phyloP scores from a whole-genome alignment of 345 rosid genomes.

The Euphorbia peplus region DNA sequence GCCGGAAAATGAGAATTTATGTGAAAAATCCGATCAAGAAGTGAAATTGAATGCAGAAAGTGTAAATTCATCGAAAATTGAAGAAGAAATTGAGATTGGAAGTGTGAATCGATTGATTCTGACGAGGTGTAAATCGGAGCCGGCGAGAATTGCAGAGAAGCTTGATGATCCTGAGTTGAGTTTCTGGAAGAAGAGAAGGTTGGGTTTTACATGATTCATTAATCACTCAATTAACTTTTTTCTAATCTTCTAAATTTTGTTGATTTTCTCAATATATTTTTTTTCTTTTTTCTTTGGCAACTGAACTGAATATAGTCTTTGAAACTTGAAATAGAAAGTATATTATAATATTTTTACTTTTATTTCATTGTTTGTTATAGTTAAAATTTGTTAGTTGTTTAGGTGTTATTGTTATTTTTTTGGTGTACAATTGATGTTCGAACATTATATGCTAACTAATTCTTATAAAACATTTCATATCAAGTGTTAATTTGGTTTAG shows the following conservation, averaged over 20 bases:
- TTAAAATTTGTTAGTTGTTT: no score
- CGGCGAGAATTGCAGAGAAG: slow-evolving; percentile 62
- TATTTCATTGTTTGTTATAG: no score
- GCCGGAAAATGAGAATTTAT: slow-evolving; percentile 30
- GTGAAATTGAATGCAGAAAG: slow-evolving; percentile 25
- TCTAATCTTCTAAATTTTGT: background rate
- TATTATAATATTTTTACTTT: background rate
- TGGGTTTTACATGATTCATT: slow-evolving; percentile 53
- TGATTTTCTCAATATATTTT: background rate
- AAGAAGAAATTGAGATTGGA: slow-evolving; percentile 6
- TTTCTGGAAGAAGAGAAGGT: slow-evolving; percentile 53
- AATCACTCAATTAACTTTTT: slow-evolving; percentile 8
- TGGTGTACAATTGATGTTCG: no score
- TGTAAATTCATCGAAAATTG: slow-evolving; percentile 23
- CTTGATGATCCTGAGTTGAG: slow-evolving; percentile 44
- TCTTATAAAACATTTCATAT: no score
- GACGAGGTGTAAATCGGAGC: slow-evolving; percentile 82
- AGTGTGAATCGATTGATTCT: slow-evolving; percentile 43
- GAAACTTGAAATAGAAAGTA: slow-evolving; percentile 2
- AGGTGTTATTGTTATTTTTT: no score
- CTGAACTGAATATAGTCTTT: slow-evolving; percentile 24
- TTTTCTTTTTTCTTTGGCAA: slow-evolving; percentile 1
- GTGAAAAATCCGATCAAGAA: slow-evolving; percentile 27
- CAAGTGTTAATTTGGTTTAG: no score
- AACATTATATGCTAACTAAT: no score